Conservation (phyloP, 2,329 filamentous ascomycete genomes). For the Sarocladiaceae sp. region DNA sequence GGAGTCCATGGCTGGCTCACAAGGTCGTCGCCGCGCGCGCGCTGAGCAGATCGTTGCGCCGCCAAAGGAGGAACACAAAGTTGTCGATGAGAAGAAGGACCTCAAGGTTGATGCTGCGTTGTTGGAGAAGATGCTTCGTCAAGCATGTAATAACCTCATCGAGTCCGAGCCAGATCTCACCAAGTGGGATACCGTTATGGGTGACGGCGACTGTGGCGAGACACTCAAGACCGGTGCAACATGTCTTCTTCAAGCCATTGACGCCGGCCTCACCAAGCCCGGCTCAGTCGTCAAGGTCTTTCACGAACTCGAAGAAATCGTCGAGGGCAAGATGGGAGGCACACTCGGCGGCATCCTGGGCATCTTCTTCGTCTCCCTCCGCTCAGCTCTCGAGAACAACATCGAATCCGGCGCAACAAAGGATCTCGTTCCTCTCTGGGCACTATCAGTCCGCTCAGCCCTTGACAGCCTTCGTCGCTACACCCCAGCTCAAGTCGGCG, state of each 20-base stretch:
- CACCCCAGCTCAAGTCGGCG: conserved; percentile 51
- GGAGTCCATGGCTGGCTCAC: conserved; percentile 47
- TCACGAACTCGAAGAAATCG: conserved; percentile 46
- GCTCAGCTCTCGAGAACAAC: conserved; percentile 36
- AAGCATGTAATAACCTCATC: conserved; percentile 48
- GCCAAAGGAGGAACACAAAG: conserved; percentile 28
- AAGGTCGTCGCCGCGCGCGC: conserved; percentile 31
- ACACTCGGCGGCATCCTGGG: conserved; percentile 49
- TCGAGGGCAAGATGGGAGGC: conserved; percentile 52
- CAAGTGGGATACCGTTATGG: conserved; percentile 32
- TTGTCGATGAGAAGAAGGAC: conserved; percentile 34
- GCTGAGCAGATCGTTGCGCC: conserved; percentile 39
- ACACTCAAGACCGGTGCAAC: conserved; percentile 51
- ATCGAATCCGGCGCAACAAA: conserved; percentile 22
- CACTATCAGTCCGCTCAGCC: conserved; percentile 35
- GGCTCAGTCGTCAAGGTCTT: conserved; percentile 46
- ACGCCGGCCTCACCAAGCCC: conserved; percentile 30
- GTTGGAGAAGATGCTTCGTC: conserved; percentile 52
- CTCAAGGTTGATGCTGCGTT: conserved; percentile 45
- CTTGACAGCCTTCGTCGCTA: conserved; percentile 45
- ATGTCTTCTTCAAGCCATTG: conserved; percentile 42
- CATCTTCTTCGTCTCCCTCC: conserved; percentile 48
- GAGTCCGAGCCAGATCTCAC: conserved; percentile 59
- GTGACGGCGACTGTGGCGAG: conserved; percentile 44
- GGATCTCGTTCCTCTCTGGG: conserved; percentile 38